Conservation (phyloP, 164 flowering plant genomes). For the Liriodendron chinense region DNA sequence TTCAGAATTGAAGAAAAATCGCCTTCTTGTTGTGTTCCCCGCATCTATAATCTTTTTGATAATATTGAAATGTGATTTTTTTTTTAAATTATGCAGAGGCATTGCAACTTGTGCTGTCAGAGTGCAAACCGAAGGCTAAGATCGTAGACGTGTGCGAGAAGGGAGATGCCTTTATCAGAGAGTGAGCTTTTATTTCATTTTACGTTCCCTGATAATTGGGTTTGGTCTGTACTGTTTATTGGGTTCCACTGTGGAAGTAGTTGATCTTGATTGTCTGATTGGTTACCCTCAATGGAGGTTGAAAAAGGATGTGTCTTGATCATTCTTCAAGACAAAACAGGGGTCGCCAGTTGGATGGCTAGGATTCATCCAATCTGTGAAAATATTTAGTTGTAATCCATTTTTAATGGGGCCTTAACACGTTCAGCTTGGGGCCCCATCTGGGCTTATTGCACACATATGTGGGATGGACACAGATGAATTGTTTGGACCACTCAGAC, state of each 20-base stretch:
- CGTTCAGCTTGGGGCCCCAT: no score
- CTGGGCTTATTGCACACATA: no score
- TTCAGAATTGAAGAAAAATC: neutral
- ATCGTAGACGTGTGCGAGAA: slow-evolving; percentile 86
- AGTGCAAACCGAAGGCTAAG: slow-evolving; percentile 81
- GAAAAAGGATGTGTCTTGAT: neutral
- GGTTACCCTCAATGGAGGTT: neutral
- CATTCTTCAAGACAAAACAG: neutral
- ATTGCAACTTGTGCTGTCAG: slow-evolving; percentile 69
- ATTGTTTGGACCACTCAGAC: no score
- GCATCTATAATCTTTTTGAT: neutral
- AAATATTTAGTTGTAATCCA: no score
- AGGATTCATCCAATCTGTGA: no score
- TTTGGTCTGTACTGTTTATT: neutral
- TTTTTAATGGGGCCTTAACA: no score
- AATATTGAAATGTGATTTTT: neutral
- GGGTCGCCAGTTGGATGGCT: no score
- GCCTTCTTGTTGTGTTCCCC: neutral
- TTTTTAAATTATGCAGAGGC: slow-evolving; percentile 56
- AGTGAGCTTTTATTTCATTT: slow-evolving; percentile 43
- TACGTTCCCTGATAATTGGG: neutral
- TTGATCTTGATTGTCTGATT: neutral
- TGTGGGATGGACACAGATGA: no score
- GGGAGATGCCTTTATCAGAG: slow-evolving; percentile 78
- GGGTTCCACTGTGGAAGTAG: neutral